Percentiles rank a stretch among this genome's conserved stretches.
phyloP scores from a whole-genome alignment of 1,284 basidiomycete species.

The Ceratobasidium sp. region DNA sequence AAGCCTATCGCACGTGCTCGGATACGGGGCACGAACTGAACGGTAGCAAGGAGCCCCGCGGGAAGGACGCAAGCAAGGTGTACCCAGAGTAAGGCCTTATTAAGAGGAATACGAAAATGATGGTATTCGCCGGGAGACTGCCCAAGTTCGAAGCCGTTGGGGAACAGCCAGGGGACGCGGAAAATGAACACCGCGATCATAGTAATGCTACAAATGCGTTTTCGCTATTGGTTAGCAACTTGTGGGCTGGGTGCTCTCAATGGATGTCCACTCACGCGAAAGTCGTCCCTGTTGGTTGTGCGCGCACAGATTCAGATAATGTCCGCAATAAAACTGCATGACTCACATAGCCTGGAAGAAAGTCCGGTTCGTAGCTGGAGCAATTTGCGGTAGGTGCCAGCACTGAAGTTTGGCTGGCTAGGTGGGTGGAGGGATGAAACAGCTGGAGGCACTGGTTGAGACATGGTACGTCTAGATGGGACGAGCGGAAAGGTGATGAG shows the following conservation, averaged over 20 bases:
- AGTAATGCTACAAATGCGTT: not conserved
- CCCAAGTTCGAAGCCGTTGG: not conserved
- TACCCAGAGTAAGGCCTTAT: slow-evolving; percentile 13
- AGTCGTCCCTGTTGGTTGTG: not conserved
- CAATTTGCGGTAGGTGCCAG: not conserved
- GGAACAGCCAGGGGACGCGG: slow-evolving; percentile 1
- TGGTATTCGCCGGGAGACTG: slow-evolving; percentile 20
- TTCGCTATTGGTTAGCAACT: not conserved
- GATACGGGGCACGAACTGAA: slow-evolving; percentile 35
- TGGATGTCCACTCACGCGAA: not conserved
- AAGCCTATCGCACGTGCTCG: slow-evolving; percentile 10
- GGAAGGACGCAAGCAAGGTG: slow-evolving; percentile 37
- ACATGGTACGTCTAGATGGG: not conserved
- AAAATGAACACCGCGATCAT: slow-evolving; percentile 3
- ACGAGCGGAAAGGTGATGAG: not conserved
- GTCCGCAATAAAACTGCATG: not conserved
- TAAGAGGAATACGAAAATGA: slow-evolving; percentile 2
- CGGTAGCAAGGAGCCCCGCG: slow-evolving; percentile 1
- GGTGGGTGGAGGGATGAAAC: not conserved
- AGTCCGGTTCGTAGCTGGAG: not conserved
- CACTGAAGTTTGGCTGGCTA: not conserved
- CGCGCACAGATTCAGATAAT: not conserved
- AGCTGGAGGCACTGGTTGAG: not conserved
- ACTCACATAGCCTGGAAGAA: not conserved
- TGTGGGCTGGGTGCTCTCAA: not conserved